Base-by-base conservation (phyloP, 371 early-diverging fungal species). In the Batrachochytrium dendrobatidis region DNA sequence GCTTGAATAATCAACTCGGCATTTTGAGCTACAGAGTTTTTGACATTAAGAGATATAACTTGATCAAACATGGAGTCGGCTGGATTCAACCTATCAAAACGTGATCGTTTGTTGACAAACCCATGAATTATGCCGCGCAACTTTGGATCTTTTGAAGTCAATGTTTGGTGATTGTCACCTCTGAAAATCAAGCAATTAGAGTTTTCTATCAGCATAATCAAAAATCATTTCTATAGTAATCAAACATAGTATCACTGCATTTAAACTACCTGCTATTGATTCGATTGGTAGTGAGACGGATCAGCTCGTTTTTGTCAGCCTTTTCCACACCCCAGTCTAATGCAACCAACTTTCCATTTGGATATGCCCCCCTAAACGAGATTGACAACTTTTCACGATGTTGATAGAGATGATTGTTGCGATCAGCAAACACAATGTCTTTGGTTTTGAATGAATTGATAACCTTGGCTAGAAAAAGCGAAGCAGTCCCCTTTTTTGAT, bases 301-400 rank as follows among this genome's bases (percentile, higher is more conserved):
- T 62, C 43, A 86, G 68, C 32, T 67, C 57, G 1, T 67, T 60
- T 10, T 8, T 29, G 25, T 63, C 66, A 3, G 57, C 55, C 24
- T 67, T 58, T 22, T 76, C 77, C 31, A 86, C 77, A 25, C 69
- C 58, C 89, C 89, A 91, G 60, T 86, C 79, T 26, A 91, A 48
- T 0, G 84, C 86, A 1, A 91, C 69, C 24, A 89, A 70, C 24
- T 68, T 64, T 6, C 83, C 81, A 33, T 70, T 72, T 30, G 86
- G 86, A 49, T 73, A 81, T 25, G 48, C 58, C 1, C 55, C 61
- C 32, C 63, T 68, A 30, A 91, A 76, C 0, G 58, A 58, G 0
- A 56, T 51, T 29, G 73, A 72, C 43, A 91, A 64, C 1, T 65
- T 64, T 55, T 70, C 34, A 35, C 91, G 78, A 56, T 84, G 81